Evolutionary conservation across 1,284 basidiomycete genomes (phyloP).

Genomic region (Farysia itapuensis): DNA sequence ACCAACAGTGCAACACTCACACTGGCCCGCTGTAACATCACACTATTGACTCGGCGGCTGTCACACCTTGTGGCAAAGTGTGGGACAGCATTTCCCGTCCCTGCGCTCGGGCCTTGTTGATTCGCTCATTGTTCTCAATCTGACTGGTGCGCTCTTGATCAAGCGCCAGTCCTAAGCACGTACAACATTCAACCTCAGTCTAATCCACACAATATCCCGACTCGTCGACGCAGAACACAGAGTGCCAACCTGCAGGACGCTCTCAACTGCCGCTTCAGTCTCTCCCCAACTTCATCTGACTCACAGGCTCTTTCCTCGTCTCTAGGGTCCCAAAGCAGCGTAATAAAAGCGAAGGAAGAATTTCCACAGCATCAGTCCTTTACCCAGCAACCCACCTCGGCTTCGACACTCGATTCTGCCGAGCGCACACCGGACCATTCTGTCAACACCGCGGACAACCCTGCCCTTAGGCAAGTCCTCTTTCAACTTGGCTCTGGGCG

Average conservation of each 20-base stretch:
- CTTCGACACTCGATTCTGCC: neutral
- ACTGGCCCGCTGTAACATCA: no score
- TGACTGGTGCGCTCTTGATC: conserved; percentile 26
- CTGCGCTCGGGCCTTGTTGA: neutral
- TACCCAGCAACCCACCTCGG: conserved; percentile 8
- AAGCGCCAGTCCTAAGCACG: conserved; percentile 15
- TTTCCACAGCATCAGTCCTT: neutral
- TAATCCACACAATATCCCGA: conserved; percentile 36
- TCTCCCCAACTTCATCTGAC: conserved; percentile 2
- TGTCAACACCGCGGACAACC: conserved; percentile 31
- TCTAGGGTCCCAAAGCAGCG: no score
- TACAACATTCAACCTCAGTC: conserved; percentile 34
- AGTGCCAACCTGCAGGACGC: conserved; percentile 44
- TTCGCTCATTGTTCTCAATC: no score
- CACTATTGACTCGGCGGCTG: no score
- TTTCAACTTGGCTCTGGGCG: conserved; percentile 32
- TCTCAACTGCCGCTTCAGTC: conserved; percentile 39
- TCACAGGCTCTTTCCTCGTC: neutral
- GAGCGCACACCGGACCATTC: conserved; percentile 13
- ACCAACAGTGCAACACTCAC: no score
- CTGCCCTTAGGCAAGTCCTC: conserved; percentile 31
- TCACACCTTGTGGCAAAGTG: no score
- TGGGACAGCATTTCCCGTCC: no score
- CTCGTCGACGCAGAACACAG: conserved; percentile 35
- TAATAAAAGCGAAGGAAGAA: no score